Evolutionary conservation across 805 yeast genomes (phyloP), one percentile per base, ranked within the genome.

Genomic region (Ogataea degrootiae): DNA sequence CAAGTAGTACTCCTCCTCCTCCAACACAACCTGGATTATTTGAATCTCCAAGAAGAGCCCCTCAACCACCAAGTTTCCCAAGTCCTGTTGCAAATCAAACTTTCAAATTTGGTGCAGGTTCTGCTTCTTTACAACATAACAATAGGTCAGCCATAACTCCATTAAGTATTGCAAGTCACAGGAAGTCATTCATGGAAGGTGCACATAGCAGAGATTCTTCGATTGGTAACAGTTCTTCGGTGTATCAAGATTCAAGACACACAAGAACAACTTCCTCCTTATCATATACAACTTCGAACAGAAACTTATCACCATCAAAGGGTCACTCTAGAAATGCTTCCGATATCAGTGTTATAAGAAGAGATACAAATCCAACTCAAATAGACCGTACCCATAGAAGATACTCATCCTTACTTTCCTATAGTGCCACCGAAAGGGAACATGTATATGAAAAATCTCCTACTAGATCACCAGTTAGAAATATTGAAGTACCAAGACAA

Each of bases 11-110:
- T 46, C 47, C 42, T 45, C 51, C 15, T 52, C 60, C 7, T 5
- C 31, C 31, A 26, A 5, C 31, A 26, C 31, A 26, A 16, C 45
- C 40, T 4, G 63, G 61, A 3, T 44, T 72, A 34, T 83, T 83
- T 59, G 65, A 73, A 17, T 83, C 89, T 0, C 88, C 89, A n/a
- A 73, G 89, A 65, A 81, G 72, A 56, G 87, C 89, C 0, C 91
- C 91, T 1, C 75, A 75, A 44, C 89, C 89, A 0, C 90, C 90
- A 3, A 47, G 42, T 42, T 58, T 55, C 43, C 57, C 60, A 31
- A 57, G 61, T 37, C 67, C 66, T 2, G 51, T 60, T 31, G 43
- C 55, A 2, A 57, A 51, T 22, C 53, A 52, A 41, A 49, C 35
- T 4, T 58, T 53, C 47, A 59, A 52, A 34, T 59, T 64, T 53